These are phyloP conservation scores for Beauveria varroae DNA, from an alignment of 2,329 filamentous ascomycete genomes.

Conservation along the genomic window DNA sequence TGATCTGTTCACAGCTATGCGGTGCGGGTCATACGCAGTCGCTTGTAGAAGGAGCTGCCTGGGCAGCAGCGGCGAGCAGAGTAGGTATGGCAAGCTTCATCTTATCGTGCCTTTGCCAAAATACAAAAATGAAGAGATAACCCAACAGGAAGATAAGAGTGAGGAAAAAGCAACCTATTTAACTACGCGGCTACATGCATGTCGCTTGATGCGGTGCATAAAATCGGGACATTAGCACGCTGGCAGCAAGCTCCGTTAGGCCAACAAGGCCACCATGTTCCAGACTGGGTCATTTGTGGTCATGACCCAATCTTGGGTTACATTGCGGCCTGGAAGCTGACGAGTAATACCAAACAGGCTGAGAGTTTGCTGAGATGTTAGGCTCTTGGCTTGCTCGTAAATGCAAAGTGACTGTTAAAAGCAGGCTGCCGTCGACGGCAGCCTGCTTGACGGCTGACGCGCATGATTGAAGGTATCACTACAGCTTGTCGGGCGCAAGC, in stretches of 20 bases:
- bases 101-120: background rate
- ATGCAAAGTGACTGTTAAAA: background rate
- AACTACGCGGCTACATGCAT: background rate
- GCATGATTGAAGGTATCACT: background rate
- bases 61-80: background rate
- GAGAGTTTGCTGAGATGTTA: background rate
- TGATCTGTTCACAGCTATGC: background rate
- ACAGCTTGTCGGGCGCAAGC: background rate
- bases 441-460: background rate
- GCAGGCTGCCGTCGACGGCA: background rate
- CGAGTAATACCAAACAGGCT: background rate
- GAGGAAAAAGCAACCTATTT: slow-evolving; percentile 1
- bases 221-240: background rate
- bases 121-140: background rate
- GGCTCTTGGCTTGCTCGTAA: background rate
- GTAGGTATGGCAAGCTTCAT: slow-evolving; percentile 3
- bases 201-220: background rate
- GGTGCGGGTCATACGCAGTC: background rate
- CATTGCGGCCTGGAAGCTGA: slow-evolving; percentile 2
- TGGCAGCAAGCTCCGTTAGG: background rate
- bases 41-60: background rate
- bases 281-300: background rate
- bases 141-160: background rate
- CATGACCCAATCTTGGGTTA: slow-evolving; percentile 1
- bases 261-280: background rate